Percentiles rank a stretch among this genome's conserved stretches.
phyloP scores from a whole-genome alignment of 495 filamentous ascomycete species.

The Collariella sp. region DNA sequence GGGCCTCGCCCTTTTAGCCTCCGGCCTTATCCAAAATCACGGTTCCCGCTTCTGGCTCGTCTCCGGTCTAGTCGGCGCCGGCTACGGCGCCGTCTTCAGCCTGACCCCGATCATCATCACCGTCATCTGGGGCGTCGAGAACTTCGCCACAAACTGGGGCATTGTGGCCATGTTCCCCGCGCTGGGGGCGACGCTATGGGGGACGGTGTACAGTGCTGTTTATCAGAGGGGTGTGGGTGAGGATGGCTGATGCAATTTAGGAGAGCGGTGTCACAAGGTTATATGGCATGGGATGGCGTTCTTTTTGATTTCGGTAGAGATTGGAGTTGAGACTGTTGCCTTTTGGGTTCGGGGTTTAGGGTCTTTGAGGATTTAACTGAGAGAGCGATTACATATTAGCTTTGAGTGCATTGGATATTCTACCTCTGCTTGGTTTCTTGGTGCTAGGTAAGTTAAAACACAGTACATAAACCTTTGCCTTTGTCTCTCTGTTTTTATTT shows the following conservation, averaged over 20 bases:
- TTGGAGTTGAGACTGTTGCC: too few relatives aligned
- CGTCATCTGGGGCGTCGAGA: constrained; percentile 96
- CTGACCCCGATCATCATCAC: constrained; percentile 84
- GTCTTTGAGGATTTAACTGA: too few relatives aligned
- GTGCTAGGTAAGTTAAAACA: too few relatives aligned
- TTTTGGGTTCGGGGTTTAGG: too few relatives aligned
- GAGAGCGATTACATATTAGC: too few relatives aligned
- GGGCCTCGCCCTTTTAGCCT: constrained; percentile 67
- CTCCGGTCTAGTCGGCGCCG: constrained; percentile 71
- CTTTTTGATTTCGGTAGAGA: too few relatives aligned
- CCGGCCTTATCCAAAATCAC: constrained; percentile 57
- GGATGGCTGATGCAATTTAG: constrained; percentile 10
- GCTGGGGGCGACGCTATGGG: constrained; percentile 75
- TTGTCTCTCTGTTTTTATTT: too few relatives aligned
- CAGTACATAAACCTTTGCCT: too few relatives aligned
- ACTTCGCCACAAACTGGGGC: constrained; percentile 97
- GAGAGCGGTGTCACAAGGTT: too few relatives aligned
- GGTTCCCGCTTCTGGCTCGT: constrained; percentile 68
- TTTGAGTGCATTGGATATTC: too few relatives aligned
- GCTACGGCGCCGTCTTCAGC: constrained; percentile 86
- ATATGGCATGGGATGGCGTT: too few relatives aligned
- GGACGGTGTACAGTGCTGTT: constrained; percentile 66
- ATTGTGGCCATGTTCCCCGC: constrained; percentile 89
- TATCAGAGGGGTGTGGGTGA: constrained; percentile 59
- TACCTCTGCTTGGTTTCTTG: too few relatives aligned